Evolutionary conservation across 2,329 filamentous ascomycete genomes (phyloP).

Genomic region (Colletotrichum sp.): DNA sequence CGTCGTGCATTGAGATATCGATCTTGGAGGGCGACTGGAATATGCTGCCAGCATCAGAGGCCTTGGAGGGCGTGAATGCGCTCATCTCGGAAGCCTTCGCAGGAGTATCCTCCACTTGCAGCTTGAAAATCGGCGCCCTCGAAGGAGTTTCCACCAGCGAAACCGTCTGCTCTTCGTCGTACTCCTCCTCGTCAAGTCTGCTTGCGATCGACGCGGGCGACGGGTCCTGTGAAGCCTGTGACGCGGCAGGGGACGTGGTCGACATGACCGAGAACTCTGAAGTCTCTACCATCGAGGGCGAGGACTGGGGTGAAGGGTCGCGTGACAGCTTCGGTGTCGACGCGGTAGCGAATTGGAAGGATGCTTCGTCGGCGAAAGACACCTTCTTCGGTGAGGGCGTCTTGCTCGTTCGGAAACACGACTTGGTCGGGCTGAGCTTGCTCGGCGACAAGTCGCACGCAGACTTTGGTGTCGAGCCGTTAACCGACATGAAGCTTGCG

Average conservation of each 20-base stretch:
- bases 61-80: not conserved
- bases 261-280: constrained; percentile 7
- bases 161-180: not conserved
- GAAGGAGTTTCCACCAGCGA: not conserved
- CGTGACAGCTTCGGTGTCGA: not conserved
- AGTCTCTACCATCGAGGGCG: not conserved
- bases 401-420: not conserved
- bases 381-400: constrained; percentile 13
- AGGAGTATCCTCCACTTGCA: not conserved
- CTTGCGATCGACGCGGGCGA: not conserved
- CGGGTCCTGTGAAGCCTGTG: not conserved
- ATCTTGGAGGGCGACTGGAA: constrained; percentile 6
- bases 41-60: not conserved
- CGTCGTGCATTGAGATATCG: constrained; percentile 9
- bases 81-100: not conserved
- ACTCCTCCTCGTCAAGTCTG: not conserved
- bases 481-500: not conserved
- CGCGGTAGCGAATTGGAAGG: not conserved
- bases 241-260: not conserved
- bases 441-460: not conserved
- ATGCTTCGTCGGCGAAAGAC: constrained; percentile 6
- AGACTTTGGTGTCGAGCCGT: not conserved
- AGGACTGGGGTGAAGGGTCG: not conserved
- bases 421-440: not conserved
- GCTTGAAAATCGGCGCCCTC: not conserved